Conservation (phyloP, 257 asterid species). For the Ilex asprella region DNA sequence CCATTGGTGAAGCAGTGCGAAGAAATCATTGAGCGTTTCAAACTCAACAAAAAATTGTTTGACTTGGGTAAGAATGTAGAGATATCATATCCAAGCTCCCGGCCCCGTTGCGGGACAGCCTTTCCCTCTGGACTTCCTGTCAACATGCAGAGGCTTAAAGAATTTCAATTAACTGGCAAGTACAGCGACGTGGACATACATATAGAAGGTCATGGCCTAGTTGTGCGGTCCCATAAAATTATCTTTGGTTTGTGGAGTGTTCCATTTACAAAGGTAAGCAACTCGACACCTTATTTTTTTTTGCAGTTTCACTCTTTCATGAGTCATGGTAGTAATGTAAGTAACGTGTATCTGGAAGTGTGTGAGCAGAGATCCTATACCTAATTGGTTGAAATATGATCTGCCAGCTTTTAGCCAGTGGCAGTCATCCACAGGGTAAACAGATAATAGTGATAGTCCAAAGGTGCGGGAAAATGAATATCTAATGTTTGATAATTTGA, state of each 20-base stretch:
- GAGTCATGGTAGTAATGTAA: no score
- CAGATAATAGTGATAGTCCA: no score
- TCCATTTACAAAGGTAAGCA: slow-evolving; percentile 83
- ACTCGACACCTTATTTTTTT: neutral
- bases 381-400: neutral
- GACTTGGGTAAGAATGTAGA: slow-evolving; percentile 72
- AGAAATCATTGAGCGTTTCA: slow-evolving; percentile 59
- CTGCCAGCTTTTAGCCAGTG: neutral
- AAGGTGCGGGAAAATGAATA: no score
- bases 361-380: neutral
- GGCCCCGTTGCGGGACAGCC: slow-evolving; percentile 35
- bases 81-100: slow-evolving; percentile 63
- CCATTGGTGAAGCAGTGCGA: slow-evolving; percentile 73
- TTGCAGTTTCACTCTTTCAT: no score
- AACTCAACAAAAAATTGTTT: slow-evolving; percentile 54
- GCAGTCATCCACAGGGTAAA: no score
- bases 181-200: slow-evolving; percentile 73
- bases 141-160: slow-evolving; percentile 52
- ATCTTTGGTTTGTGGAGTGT: slow-evolving; percentile 91
- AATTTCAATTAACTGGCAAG: slow-evolving; percentile 45
- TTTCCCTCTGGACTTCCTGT: slow-evolving; percentile 66
- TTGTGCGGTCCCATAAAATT: slow-evolving; percentile 64
- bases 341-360: neutral
- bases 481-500: no score
- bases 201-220: slow-evolving; percentile 61